phyloP scores from a whole-genome alignment of 2,329 filamentous ascomycete species.

The Cadophora sp. region DNA sequence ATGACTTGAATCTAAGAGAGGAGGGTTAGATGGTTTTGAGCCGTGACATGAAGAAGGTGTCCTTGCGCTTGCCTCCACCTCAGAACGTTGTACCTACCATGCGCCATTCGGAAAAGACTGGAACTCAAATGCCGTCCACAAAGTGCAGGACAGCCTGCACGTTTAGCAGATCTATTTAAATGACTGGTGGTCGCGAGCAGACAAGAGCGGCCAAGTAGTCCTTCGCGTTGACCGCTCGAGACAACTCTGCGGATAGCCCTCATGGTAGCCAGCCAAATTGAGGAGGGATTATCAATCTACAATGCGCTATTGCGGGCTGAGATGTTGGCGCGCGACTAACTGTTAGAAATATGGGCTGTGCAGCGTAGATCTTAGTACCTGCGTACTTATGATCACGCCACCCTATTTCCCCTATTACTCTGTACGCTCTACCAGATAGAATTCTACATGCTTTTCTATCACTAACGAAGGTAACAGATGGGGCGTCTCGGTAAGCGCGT shows the following conservation, averaged over 20 bases:
- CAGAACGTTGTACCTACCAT: background rate
- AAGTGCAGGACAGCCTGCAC: background rate
- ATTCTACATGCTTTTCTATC: too few species aligned
- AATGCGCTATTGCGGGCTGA: background rate
- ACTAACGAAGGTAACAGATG: too few species aligned
- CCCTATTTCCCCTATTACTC: too few species aligned
- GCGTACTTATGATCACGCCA: too few species aligned
- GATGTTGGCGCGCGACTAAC: too few species aligned
- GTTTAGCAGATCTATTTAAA: background rate
- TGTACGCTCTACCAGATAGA: too few species aligned
- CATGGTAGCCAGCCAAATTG: background rate
- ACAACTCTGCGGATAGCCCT: constrained; percentile 2
- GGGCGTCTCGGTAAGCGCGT: too few species aligned
- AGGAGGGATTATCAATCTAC: background rate
- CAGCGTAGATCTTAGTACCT: too few species aligned
- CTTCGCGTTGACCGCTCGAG: background rate
- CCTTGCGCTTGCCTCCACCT: background rate
- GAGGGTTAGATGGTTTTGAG: background rate
- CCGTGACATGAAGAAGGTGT: background rate
- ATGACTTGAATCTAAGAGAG: background rate
- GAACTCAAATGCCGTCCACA: background rate
- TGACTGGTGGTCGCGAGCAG: background rate
- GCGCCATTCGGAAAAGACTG: background rate
- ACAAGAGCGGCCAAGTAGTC: background rate
- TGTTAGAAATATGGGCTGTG: too few species aligned